Evolutionary conservation across 139 green algal genomes (phyloP).

Genomic region (Chlamydomonas applanata): DNA sequence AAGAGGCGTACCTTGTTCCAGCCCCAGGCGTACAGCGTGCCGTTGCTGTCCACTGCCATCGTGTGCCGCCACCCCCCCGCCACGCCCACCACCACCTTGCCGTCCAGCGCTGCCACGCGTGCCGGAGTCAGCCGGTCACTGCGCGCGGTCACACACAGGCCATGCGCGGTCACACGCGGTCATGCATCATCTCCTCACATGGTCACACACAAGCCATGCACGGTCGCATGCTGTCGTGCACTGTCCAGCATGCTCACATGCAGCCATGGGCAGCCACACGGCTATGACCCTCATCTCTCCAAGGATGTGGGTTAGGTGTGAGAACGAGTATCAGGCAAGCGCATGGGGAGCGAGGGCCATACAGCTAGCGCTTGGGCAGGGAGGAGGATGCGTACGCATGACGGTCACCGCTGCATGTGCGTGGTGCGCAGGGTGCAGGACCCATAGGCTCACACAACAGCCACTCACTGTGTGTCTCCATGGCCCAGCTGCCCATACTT

Average conservation of each 20-base stretch:
- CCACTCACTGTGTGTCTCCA: slow-evolving; percentile 66
- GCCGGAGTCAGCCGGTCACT: slow-evolving; percentile 52
- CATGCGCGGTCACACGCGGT: not conserved
- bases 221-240: no score
- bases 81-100: slow-evolving; percentile 41
- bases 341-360: no score
- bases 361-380: no score
- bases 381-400: no score
- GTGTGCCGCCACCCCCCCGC: slow-evolving; percentile 88
- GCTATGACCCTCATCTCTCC: no score
- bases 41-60: slow-evolving; percentile 59
- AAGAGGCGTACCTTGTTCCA: slow-evolving; percentile 78
- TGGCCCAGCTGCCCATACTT: slow-evolving; percentile 92
- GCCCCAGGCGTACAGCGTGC: slow-evolving; percentile 75
- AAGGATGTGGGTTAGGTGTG: no score
- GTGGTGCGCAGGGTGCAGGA: no score
- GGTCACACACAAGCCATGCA: not conserved
- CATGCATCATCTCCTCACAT: slow-evolving; percentile 1
- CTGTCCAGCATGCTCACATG: no score
- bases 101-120: slow-evolving; percentile 43
- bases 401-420: no score
- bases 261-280: no score
- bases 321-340: no score
- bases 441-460: not conserved
- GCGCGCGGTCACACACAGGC: no score